These are phyloP conservation scores for Malus fusca DNA, from an alignment of 306 rosid species.

Conservation along the genomic window DNA sequence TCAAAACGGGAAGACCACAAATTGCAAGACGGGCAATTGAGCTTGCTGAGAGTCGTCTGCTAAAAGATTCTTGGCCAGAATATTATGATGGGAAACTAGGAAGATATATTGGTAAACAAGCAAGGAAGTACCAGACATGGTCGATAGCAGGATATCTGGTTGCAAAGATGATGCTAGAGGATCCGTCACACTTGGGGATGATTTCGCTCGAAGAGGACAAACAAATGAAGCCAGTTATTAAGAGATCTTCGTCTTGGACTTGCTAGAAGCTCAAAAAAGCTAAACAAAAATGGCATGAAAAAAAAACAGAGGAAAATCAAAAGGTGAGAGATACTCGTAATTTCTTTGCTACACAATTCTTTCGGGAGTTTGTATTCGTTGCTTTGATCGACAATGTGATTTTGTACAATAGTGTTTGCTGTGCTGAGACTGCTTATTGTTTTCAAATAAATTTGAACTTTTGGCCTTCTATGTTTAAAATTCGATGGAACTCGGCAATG, in stretches of 20 bases:
- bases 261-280: slow-evolving; percentile 35
- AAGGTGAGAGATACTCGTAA: slow-evolving; percentile 42
- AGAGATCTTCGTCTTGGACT: slow-evolving; percentile 81
- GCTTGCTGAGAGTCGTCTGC: slow-evolving; percentile 76
- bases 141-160: slow-evolving; percentile 87
- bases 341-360: slow-evolving; percentile 41
- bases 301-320: slow-evolving; percentile 26
- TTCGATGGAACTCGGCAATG: too few relatives aligned
- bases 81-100: slow-evolving; percentile 86
- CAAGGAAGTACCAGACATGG: slow-evolving; percentile 92
- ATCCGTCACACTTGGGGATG: slow-evolving; percentile 89
- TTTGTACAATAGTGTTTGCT: slow-evolving; percentile 43
- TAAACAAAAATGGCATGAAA: slow-evolving; percentile 25
- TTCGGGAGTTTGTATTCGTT: slow-evolving; percentile 36
- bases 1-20: slow-evolving; percentile 80
- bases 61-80: slow-evolving; percentile 90
- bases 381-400: slow-evolving; percentile 53
- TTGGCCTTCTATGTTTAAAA: too few relatives aligned
- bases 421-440: slow-evolving; percentile 36
- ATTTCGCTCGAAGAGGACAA: slow-evolving; percentile 88
- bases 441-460: background rate
- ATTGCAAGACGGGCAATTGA: slow-evolving; percentile 82
- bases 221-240: slow-evolving; percentile 77
- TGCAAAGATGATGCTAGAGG: slow-evolving; percentile 92
- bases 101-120: slow-evolving; percentile 76